A percentile compares a stretch with the other conserved stretches of the same genome.
Conservation (phyloP, 495 filamentous ascomycete genomes). For the Hypoxylon fragiforme region DNA sequence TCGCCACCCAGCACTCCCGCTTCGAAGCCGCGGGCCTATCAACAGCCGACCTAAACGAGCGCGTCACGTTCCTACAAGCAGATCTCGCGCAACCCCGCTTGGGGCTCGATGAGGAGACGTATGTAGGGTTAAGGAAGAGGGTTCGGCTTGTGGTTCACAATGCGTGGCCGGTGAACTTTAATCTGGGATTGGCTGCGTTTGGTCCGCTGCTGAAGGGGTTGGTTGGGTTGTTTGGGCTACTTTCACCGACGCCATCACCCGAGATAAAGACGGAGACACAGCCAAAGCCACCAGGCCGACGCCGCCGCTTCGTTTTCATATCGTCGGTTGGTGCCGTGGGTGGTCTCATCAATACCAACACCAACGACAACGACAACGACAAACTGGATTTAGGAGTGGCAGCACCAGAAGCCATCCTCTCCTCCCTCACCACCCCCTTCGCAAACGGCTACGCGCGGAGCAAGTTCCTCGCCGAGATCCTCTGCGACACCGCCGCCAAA, state of each 20-base stretch:
- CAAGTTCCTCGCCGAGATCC: constrained; percentile 54
- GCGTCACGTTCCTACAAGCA: constrained; percentile 52
- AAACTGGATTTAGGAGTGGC: constrained; percentile 9
- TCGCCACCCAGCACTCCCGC: constrained; percentile 4
- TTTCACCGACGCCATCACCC: constrained; percentile 30
- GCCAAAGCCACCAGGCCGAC: too few species aligned
- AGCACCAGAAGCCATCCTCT: constrained; percentile 47
- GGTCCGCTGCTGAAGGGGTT: constrained; percentile 50
- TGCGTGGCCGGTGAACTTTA: constrained; percentile 66
- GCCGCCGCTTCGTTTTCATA: constrained; percentile 54
- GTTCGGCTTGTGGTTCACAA: constrained; percentile 54
- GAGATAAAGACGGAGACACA: too few species aligned
- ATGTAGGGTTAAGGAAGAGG: constrained; percentile 29
- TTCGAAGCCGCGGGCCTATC: constrained; percentile 15
- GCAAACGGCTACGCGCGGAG: constrained; percentile 54
- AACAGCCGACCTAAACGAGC: constrained; percentile 4
- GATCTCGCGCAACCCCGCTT: constrained; percentile 49
- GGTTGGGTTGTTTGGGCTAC: constrained; percentile 43
- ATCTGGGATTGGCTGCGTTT: constrained; percentile 54
- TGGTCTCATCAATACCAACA: too few species aligned
- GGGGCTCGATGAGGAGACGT: constrained; percentile 40
- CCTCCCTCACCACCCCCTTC: constrained; percentile 34
- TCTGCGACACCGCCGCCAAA: constrained; percentile 46
- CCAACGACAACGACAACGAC: too few species aligned
- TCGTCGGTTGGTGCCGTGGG: constrained; percentile 39